A percentile compares a stretch with the other conserved stretches of the same genome.
Evolutionary conservation across 2,329 filamentous ascomycete species (phyloP).

Genomic region (Nigrospora sphaerica): DNA sequence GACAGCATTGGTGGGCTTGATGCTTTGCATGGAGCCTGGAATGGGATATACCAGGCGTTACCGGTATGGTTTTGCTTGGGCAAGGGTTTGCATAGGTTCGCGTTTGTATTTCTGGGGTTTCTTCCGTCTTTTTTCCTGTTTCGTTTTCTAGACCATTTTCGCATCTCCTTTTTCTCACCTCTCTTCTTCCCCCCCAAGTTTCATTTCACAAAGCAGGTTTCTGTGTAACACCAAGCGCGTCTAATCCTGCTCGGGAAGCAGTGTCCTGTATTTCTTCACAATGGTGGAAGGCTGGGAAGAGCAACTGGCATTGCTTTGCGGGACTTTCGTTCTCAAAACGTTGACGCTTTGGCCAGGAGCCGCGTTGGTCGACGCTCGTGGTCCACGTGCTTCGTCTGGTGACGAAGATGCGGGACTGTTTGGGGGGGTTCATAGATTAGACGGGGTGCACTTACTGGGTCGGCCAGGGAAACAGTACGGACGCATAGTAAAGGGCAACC

Average conservation of each 20-base stretch:
- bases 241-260: constrained; percentile 13
- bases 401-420: too few relatives aligned
- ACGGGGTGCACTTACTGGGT: too few relatives aligned
- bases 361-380: too few relatives aligned
- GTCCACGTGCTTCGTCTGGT: too few relatives aligned
- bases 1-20: constrained; percentile 1
- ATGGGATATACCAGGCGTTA: constrained; percentile 26
- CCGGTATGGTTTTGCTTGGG: constrained; percentile 14
- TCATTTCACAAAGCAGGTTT: constrained; percentile 1
- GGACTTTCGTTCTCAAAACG: background rate
- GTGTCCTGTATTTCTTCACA: constrained; percentile 9
- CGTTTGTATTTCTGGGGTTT: constrained; percentile 7
- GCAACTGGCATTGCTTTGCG: constrained; percentile 9
- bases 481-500: too few relatives aligned
- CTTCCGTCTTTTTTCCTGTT: constrained; percentile 2
- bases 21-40: constrained; percentile 8
- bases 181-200: background rate
- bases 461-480: too few relatives aligned
- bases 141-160: constrained; percentile 2
- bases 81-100: constrained; percentile 9
- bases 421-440: too few relatives aligned
- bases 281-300: constrained; percentile 6
- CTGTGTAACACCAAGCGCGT: constrained; percentile 8
- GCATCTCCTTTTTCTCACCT: constrained; percentile 2
- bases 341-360: too few relatives aligned